Evolutionary conservation across 805 yeast species (phyloP), one percentile per base, ranked within the genome.

Genomic region (Metschnikowia hibisci): DNA sequence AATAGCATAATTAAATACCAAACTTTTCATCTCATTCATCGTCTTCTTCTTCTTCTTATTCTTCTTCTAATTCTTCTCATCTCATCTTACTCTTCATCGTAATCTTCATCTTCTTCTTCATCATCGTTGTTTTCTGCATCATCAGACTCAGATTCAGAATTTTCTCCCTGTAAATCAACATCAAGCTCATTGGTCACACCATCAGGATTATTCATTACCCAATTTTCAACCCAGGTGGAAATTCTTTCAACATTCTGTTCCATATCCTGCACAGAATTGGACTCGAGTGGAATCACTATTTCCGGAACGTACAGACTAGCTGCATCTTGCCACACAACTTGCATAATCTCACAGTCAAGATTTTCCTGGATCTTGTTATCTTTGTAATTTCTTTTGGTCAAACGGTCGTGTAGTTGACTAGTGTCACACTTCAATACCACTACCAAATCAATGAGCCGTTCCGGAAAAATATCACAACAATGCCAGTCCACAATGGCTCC

Each of bases 321-420:
- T 0, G 98, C 99, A 52, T 93, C 99, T 51, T 83, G 84, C 35
- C 81, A 64, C 12, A 93, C 78, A 11, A 91, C 87, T 53, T 90
- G 91, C 98, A 93, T 93, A 51, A 93, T 93, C 65, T 93, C 99
- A 46, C 95, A 95, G 62, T 93, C 99, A 34, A 93, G 67, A 60
- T 93, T 93, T 57, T 93, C 99, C 44, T 82, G 84, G 50, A 93
- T 79, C 65, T 93, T 93, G 47, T 76, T 73, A 47, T 87, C 84
- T 42, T 83, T 80, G 60, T 93, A 93, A 6, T 82, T 84, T 62
- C 99, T 77, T 46, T 78, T 76, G 47, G 72, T 69, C 53, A 93
- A 70, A 55, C 99, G 74, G 41, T 88, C 96, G 62, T 75, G 84
- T 20, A 93, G 74, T 1, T 71, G 63, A 12, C 81, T 66, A 56